These are phyloP conservation scores for Picea sitchensis DNA, from an alignment of 75 land plant genomes.

Conservation along the genomic window DNA sequence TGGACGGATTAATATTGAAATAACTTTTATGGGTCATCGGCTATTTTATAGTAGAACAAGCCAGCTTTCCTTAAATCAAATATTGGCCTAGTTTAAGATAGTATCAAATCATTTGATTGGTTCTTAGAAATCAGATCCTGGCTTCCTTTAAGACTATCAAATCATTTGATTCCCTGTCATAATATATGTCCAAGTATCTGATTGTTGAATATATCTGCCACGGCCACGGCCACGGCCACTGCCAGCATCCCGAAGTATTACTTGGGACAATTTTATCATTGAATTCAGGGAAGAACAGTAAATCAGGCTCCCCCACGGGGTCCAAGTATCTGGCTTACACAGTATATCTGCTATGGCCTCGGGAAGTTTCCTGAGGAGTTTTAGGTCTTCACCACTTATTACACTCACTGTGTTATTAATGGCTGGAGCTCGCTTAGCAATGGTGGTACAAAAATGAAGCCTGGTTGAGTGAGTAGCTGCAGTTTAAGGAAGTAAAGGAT, in stretches of 20 bases:
- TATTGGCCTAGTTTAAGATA: too few relatives aligned
- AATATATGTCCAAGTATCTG: not conserved
- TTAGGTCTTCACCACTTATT: not conserved
- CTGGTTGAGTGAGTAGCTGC: not conserved
- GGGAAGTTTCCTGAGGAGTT: not conserved
- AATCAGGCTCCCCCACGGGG: not conserved
- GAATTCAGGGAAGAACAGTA: not conserved
- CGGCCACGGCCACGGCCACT: not conserved
- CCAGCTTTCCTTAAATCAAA: too few relatives aligned
- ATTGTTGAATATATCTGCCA: not conserved
- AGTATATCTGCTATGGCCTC: not conserved
- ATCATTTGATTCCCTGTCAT: too few relatives aligned
- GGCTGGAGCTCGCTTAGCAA: not conserved
- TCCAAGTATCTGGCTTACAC: not conserved
- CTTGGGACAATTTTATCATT: not conserved
- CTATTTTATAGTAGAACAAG: too few relatives aligned
- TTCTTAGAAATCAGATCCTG: too few relatives aligned
- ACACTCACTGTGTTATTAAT: not conserved
- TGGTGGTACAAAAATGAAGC: not conserved
- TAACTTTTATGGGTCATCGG: too few relatives aligned
- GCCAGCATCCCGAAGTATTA: not conserved
- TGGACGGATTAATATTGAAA: too few relatives aligned
- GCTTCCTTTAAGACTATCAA: too few relatives aligned
- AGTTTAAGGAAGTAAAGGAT: too few relatives aligned
- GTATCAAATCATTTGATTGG: too few relatives aligned